Base-by-base conservation (phyloP, 108 stramenopile genomes). In the Fragilariopsis cylindrus region DNA sequence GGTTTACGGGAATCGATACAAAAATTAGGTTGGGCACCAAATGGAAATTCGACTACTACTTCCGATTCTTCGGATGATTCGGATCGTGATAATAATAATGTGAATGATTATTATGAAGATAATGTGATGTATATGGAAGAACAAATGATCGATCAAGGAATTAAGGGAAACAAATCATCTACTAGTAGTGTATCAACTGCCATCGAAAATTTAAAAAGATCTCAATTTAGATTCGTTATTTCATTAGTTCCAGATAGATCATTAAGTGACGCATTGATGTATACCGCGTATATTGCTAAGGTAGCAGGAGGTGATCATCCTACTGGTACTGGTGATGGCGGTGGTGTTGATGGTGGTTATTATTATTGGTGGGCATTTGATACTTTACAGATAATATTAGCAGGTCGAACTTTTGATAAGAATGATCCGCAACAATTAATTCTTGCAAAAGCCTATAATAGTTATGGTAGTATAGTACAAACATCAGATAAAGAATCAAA, bases 311-410 rank as follows among this genome's bases (percentile, higher is more conserved):
- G 30, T 1, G 30, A 30, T 30, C 30, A 30, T 30, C 30, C 0
- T 30, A 30, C 30, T 30, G 30, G 2, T 30, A 45, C 50, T 52
- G 12, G 1, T 13, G 50, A 63, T 40, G 62, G 62, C n/a, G 9
- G 15, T 3, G 30, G 0, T 30, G n/a, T 1, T 52, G 12, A 9
- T 13, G 50, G 45, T 40, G 62, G 62, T 16, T 5, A 44, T 9
- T 41, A 85, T 49, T 78, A 65, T 49, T 88, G 88, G 88, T 54
- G 84, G 45, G 81, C 86, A 50, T 68, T 67, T 43, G 85, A 85
- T 50, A 53, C 57, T 48, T 73, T 81, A 42, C 55, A 15, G 0
- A 41, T 57, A 1, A 48, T 19, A 21, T 15, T 86, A 7, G 39
- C 49, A 0, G 73, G 71, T 16, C 68, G 76, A 48, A 48, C 55